A percentile compares a stretch with the other conserved stretches of the same genome.
Conservation (phyloP, 2,329 filamentous ascomycete species). For the Seiridium unicorne region DNA sequence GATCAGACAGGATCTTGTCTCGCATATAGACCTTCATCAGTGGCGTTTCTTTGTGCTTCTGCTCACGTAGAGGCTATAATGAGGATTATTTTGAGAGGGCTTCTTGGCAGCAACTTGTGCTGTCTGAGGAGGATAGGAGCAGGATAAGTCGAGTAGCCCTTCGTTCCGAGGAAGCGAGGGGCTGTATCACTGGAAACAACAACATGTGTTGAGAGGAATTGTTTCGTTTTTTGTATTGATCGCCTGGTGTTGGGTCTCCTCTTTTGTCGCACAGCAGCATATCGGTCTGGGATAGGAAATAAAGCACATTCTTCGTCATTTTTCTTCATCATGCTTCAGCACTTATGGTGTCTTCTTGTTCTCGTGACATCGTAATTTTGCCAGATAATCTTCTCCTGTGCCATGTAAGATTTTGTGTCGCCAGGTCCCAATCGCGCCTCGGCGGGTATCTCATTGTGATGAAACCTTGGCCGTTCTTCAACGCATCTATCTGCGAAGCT, state of each 20-base stretch:
- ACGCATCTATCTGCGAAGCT: too few species aligned
- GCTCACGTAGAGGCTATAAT: background rate
- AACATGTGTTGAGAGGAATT: constrained; percentile 16
- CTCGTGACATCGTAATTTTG: background rate
- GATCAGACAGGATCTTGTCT: constrained; percentile 7
- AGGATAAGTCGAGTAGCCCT: background rate
- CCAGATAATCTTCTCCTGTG: too few species aligned
- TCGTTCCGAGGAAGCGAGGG: background rate
- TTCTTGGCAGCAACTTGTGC: too few species aligned
- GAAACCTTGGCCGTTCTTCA: too few species aligned
- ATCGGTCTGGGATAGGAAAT: constrained; percentile 32
- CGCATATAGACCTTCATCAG: constrained; percentile 7
- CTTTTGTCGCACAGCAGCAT: constrained; percentile 20
- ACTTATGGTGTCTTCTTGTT: background rate
- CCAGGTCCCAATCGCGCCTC: too few species aligned
- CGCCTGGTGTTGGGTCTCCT: background rate
- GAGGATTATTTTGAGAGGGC: background rate
- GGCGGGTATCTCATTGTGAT: too few species aligned
- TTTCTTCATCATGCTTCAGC: background rate
- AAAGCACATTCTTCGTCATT: constrained; percentile 25
- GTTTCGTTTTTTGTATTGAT: constrained; percentile 23
- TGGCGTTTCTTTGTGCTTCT: background rate
- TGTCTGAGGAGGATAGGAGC: background rate
- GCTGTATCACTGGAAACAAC: constrained; percentile 11
- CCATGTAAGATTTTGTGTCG: too few species aligned